Evolutionary conservation across 805 yeast genomes (phyloP), one percentile per base, ranked within the genome.

Genomic region (Saturnispora kantuleensis): DNA sequence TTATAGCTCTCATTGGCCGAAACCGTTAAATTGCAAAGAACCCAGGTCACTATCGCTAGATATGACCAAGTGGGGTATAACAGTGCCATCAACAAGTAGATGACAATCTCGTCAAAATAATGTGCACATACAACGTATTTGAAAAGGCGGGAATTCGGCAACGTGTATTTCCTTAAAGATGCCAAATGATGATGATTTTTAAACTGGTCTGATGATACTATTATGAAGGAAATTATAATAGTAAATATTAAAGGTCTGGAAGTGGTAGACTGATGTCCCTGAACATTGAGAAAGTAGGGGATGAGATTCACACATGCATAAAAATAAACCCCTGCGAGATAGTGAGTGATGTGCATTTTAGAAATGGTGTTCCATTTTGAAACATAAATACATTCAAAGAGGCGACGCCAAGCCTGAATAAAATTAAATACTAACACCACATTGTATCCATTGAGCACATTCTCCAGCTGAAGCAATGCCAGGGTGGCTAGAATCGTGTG

Each of bases 301-400:
- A 54, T 69, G 8, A 70, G 26, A 44, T 76, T 69, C 9, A 79
- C 62, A 1, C 72, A 57, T 0, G 73, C 44, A 50, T 84, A 84
- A 54, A 77, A 82, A 52, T 69, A 65, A 4, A 81, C 31, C 0
- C 93, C 94, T 4, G 74, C 81, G 1, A 77, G 41, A 53, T 82
- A 84, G 60, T 84, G 93, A 1, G 76, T 65, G 32, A 81, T 53
- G 54, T 82, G 80, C 67, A 84, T 83, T 47, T 69, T 69, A 2
- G 87, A 69, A 1, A 55, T 54, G 2, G 57, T 37, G 3, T 72
- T 65, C 56, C 71, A 77, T 32, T 67, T 73, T 33, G 73, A 66
- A 16, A 83, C 66, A 41, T 52, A 65, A 2, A 65, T 46, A 36
- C 83, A 74, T 56, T 84, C 93, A 39, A 65, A 64, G 2, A 68